Evolutionary conservation across 2,329 filamentous ascomycete species (phyloP), one percentile per base, ranked within the genome.

Genomic region (Apiospora arundinis): DNA sequence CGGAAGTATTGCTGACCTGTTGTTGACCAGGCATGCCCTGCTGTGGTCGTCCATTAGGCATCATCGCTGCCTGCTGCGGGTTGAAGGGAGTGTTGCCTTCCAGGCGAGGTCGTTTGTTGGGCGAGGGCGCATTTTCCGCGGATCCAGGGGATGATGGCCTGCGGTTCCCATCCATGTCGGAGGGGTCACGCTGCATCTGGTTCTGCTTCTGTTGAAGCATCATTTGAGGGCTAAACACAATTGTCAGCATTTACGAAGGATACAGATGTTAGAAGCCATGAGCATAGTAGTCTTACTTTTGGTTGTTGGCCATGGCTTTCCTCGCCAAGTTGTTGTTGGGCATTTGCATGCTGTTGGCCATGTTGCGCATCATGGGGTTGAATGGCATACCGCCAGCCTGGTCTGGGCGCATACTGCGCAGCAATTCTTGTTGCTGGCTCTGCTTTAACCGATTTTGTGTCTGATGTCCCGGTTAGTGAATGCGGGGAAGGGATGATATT

Each of bases 71-170:
- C 77, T 92, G 92, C 78, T 91, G 91, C 74, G 91, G 91, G 80
- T 93, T 93, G 82, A 94, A 94, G 12, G 88, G 87, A 45, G 87
- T 87, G 77, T 90, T 89, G 78, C 92, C 91, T 74, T 95, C 93
- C 73, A 97, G 89, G 71, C 95, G 93, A 71, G 92, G 93, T 78
- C 95, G 90, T 85, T 98, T 98, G 74, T 93, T 95, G 1, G 95
- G 95, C 44, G 95, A 98, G 5, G 95, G 94, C 37, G 94, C 95
- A 78, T 96, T 96, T 69, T 98, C 95, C 70, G 91, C 92, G 48
- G 92, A 92, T 68, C 91, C 91, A 9, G 95, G 95, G 45, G 95
- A 97, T 71, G 92, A 91, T 40, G 94, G 92, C 72, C 95, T 90
- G 74, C 92, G 93, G 82, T 92, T 94, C 81, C 92, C 92, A 77